A percentile compares a stretch with the other conserved stretches of the same genome.
phyloP scores from a whole-genome alignment of 495 filamentous ascomycete genomes.

The Lophium mytilinum region DNA sequence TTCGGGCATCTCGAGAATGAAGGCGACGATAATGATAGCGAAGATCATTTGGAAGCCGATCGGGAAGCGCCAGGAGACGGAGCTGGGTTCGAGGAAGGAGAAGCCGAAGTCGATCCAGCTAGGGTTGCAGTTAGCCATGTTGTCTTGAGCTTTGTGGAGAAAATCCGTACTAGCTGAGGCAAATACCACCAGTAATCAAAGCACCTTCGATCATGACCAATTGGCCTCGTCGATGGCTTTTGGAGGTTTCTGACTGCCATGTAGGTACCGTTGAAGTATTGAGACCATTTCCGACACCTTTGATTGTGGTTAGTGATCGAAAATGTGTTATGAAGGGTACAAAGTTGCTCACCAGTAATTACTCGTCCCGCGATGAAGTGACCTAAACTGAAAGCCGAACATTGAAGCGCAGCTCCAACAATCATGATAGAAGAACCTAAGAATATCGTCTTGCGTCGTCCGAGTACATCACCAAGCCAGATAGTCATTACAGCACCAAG shows the following conservation, averaged over 20 bases:
- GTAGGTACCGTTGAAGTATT: constrained; percentile 41
- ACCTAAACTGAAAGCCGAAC: constrained; percentile 13
- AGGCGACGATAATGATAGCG: constrained; percentile 29
- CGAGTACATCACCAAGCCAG: constrained; percentile 6
- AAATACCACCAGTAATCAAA: constrained; percentile 19
- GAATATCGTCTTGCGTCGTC: constrained; percentile 15
- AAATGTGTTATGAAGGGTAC: background rate
- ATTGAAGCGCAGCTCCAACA: constrained; percentile 23
- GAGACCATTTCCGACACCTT: constrained; percentile 59
- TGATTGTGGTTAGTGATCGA: constrained; percentile 34
- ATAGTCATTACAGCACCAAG: constrained; percentile 1
- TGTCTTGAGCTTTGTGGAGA: constrained; percentile 27
- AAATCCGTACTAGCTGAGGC: constrained; percentile 6
- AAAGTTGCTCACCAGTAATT: constrained; percentile 1
- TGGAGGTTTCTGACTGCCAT: constrained; percentile 29
- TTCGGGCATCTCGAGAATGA: constrained; percentile 35
- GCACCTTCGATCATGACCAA: constrained; percentile 35
- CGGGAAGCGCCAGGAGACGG: constrained; percentile 41
- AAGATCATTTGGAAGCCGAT: constrained; percentile 41
- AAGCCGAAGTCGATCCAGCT: constrained; percentile 38
- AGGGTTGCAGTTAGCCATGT: constrained; percentile 9
- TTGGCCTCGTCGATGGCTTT: constrained; percentile 31
- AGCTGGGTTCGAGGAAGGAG: constrained; percentile 38
- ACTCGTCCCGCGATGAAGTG: constrained; percentile 26
- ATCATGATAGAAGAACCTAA: constrained; percentile 19